Evolutionary conservation across 83 land plant species (phyloP).

Genomic region (Picea abies): DNA sequence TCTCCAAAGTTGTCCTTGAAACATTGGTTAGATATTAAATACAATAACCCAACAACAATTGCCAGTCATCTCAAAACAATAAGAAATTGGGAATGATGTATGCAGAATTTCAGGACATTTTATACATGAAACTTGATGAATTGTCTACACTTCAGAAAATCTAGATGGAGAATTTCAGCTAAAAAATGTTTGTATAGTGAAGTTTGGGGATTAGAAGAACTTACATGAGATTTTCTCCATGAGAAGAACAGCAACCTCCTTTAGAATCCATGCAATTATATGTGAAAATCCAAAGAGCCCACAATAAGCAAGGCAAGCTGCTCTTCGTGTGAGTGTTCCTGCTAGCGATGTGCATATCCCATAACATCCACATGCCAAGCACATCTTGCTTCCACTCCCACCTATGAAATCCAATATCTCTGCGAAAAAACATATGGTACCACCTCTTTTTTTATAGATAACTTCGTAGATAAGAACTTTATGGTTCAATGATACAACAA

Average conservation of each 20-base stretch:
- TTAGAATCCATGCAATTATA: slow-evolving; percentile 71
- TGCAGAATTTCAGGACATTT: neutral
- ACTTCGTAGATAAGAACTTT: too few relatives aligned
- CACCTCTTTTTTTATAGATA: too few relatives aligned
- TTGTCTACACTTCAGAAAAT: too few relatives aligned
- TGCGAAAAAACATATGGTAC: too few relatives aligned
- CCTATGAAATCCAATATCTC: too few relatives aligned
- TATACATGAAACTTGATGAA: neutral
- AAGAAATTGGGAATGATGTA: neutral
- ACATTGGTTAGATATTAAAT: too few relatives aligned
- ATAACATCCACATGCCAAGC: slow-evolving; percentile 63
- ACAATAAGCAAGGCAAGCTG: slow-evolving; percentile 76
- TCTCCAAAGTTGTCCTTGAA: too few relatives aligned
- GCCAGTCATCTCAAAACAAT: neutral
- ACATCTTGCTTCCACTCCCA: slow-evolving; percentile 1
- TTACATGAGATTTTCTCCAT: slow-evolving; percentile 67
- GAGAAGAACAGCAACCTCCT: slow-evolving; percentile 66
- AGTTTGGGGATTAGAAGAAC: slow-evolving; percentile 18
- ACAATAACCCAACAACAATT: too few relatives aligned
- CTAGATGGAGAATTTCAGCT: neutral
- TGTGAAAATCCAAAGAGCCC: slow-evolving; percentile 68
- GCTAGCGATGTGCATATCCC: slow-evolving; percentile 61
- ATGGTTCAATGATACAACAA: too few relatives aligned
- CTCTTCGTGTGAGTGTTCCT: slow-evolving; percentile 47
- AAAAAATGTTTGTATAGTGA: neutral